Evolutionary conservation across 2,329 filamentous ascomycete genomes (phyloP), one percentile per base, ranked within the genome.

Genomic region (Alternaria postmessia): DNA sequence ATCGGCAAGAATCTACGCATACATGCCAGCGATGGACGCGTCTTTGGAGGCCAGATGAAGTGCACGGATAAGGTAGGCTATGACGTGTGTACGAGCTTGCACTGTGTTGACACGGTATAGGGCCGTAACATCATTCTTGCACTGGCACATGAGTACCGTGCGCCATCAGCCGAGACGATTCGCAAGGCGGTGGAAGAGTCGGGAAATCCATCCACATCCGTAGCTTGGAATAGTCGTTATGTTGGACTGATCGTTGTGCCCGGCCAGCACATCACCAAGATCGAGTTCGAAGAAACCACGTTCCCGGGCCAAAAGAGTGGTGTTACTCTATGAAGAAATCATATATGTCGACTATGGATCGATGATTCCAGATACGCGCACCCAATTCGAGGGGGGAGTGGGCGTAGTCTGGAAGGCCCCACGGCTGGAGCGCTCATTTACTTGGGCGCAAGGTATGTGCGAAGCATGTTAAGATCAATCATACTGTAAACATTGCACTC

Each of bases 31-130:
- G 94, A 98, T 76, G 88, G 87, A 16, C 91, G 95, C 61, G 89
- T 97, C 77, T 99, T 98, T 78, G 88, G 93, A 56, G 95, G 95
- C 20, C 86, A 89, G 65, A 91, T 99, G 81, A 97, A 96, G 80
- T 99, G 95, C 82, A 97, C 94, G 30, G 95, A 99, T 82, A 88
- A 91, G 61, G 93, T 96, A 51, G 86, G 84, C 16, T 3, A 39
- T 41, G 34, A 39, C 36, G 36, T 16, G 36, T 51, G 11, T n/a
- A 41, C 8, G 18, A 34, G 34, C 7, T 41, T 26, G 5, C 26
- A 32, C 12, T 32, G 16, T 30, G 8, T 46, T 63, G 30, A 63
- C 57, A 51, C 34, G 42, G 4, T 42, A 6, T 68, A 96, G 93
- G 91, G 97, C 63, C 88, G 87, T 71, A 97, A 99, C 73, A 86